Evolutionary conservation across 2,329 filamentous ascomycete genomes (phyloP).

Genomic region (Phyllosticta ampelicida): DNA sequence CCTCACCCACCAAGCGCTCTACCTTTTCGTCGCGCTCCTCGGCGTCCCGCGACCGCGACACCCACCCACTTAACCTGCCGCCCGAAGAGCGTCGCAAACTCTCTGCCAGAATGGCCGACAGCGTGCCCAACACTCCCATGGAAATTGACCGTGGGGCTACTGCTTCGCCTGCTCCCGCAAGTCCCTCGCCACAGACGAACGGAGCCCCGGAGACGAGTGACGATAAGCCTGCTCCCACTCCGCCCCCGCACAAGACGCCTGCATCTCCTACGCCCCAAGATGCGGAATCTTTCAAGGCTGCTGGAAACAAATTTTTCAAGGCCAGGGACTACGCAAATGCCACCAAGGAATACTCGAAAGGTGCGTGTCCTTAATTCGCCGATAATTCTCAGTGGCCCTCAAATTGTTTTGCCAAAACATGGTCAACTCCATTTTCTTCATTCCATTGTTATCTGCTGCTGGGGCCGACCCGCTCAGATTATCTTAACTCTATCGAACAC

Average conservation of each 20-base stretch:
- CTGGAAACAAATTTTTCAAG: slow-evolving; percentile 96
- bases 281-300: slow-evolving; percentile 82
- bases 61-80: slow-evolving; percentile 80
- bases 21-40: slow-evolving; percentile 27
- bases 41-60: slow-evolving; percentile 48
- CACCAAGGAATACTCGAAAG: slow-evolving; percentile 90
- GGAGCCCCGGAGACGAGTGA: slow-evolving; percentile 28
- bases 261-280: slow-evolving; percentile 47
- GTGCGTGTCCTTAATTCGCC: slow-evolving; percentile 40
- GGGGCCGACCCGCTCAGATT: neutral
- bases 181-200: slow-evolving; percentile 22
- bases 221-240: slow-evolving; percentile 41
- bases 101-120: slow-evolving; percentile 51
- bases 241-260: slow-evolving; percentile 57
- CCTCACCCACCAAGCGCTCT: slow-evolving; percentile 19
- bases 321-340: slow-evolving; percentile 80
- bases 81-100: slow-evolving; percentile 77
- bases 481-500: too few species aligned
- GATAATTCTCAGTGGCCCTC: slow-evolving; percentile 1
- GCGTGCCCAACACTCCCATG: slow-evolving; percentile 48
- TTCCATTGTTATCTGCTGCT: neutral
- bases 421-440: neutral
- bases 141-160: slow-evolving; percentile 60
- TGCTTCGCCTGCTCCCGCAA: slow-evolving; percentile 44
- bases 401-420: neutral